These are phyloP conservation scores for Ricinus communis DNA, from an alignment of 345 rosid genomes.

Conservation along the genomic window DNA sequence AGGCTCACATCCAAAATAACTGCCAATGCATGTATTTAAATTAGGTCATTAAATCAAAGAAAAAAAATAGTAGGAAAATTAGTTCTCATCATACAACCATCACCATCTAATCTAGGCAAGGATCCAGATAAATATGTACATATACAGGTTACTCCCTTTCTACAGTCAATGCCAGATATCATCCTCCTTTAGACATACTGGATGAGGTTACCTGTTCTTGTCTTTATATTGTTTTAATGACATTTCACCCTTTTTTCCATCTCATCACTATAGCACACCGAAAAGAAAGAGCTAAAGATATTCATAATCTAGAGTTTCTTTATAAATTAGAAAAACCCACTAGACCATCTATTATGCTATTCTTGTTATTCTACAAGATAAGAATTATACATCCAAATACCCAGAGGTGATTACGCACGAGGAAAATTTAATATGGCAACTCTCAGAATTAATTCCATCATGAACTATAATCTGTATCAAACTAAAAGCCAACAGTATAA, in stretches of 20 bases:
- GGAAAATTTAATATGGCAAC: background rate
- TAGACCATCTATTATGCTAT: background rate
- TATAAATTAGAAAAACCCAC: background rate
- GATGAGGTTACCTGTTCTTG: background rate
- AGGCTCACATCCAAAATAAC: slow-evolving; percentile 1
- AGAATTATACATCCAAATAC: background rate
- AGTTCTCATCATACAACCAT: background rate
- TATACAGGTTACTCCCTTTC: too few species aligned
- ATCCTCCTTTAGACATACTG: background rate
- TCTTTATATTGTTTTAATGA: background rate
- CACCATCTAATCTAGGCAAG: background rate
- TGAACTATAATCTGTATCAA: background rate
- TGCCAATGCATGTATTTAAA: background rate
- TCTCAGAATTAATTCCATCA: too few species aligned
- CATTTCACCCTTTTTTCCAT: background rate
- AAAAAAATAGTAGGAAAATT: background rate
- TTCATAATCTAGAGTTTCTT: background rate
- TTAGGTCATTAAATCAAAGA: background rate
- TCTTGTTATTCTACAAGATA: background rate
- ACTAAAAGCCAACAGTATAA: background rate
- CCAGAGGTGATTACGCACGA: background rate
- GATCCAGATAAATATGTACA: too few species aligned
- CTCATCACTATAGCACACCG: background rate
- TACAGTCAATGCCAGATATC: too few species aligned
- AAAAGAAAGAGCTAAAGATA: background rate